Evolutionary conservation across 164 flowering plant species (phyloP).

Genomic region (Litsea cubeba): DNA sequence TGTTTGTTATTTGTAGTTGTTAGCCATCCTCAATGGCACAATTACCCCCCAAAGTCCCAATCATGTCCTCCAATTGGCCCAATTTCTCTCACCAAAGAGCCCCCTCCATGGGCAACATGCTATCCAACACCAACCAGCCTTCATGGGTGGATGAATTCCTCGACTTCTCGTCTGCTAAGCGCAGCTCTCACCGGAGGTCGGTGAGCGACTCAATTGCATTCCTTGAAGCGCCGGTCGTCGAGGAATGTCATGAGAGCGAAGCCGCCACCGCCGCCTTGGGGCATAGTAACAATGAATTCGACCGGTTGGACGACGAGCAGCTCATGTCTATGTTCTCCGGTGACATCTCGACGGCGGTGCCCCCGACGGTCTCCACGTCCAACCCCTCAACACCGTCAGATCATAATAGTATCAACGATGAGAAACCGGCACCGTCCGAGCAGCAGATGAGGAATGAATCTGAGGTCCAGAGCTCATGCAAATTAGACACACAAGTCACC

Average conservation of each 20-base stretch:
- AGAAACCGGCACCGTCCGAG: constrained; percentile 19
- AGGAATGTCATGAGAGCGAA: constrained; percentile 19
- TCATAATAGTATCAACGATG: constrained; percentile 50
- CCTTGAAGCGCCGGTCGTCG: constrained; percentile 36
- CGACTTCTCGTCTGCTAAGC: constrained; percentile 62
- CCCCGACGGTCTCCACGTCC: constrained; percentile 29
- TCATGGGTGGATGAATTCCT: constrained; percentile 83
- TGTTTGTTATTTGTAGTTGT: not conserved
- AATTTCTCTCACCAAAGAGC: constrained; percentile 43
- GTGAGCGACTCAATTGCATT: constrained; percentile 63
- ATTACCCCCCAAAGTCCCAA: constrained; percentile 81
- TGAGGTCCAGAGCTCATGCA: constrained; percentile 45
- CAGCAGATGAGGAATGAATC: constrained; percentile 34
- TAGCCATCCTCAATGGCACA: constrained; percentile 55
- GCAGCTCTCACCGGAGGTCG: constrained; percentile 52
- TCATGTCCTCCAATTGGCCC: constrained; percentile 51
- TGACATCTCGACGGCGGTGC: constrained; percentile 24
- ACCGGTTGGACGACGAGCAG: constrained; percentile 63
- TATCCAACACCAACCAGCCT: constrained; percentile 20
- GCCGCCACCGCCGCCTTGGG: constrained; percentile 2
- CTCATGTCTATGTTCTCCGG: constrained; percentile 67
- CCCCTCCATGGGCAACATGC: constrained; percentile 21
- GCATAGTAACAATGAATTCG: constrained; percentile 27
- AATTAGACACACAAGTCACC: constrained; percentile 14
- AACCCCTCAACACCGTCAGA: constrained; percentile 63